A percentile compares a stretch with the other conserved stretches of the same genome.
Evolutionary conservation across 106 monocot genomes (phyloP).

Genomic region (Vanilla planifolia): DNA sequence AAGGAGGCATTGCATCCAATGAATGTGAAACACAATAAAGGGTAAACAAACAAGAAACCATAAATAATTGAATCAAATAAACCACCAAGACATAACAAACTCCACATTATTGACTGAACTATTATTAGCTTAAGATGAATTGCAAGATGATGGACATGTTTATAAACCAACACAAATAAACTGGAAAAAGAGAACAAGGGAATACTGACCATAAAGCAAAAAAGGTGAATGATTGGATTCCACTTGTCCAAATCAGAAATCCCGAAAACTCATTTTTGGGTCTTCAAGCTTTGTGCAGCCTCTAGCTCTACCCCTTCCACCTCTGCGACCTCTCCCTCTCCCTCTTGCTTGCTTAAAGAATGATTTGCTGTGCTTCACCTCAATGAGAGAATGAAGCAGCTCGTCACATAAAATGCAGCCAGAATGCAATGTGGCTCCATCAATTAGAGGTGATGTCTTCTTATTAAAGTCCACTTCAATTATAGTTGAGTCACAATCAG

Average conservation of each 20-base stretch:
- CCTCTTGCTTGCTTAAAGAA: slow-evolving; percentile 50
- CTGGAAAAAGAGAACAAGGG: not conserved
- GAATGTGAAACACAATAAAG: too few species aligned
- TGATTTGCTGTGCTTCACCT: slow-evolving; percentile 83
- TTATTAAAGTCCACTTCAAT: slow-evolving; percentile 96
- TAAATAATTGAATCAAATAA: too few species aligned
- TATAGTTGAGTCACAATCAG: slow-evolving; percentile 66
- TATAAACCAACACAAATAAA: too few species aligned
- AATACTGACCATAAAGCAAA: slow-evolving; percentile 1
- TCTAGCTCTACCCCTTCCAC: slow-evolving; percentile 36
- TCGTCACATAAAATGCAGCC: slow-evolving; percentile 96
- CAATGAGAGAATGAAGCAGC: slow-evolving; percentile 72
- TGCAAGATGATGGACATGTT: too few species aligned
- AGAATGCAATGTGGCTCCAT: slow-evolving; percentile 62
- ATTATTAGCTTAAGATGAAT: too few species aligned
- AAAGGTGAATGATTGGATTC: too few species aligned
- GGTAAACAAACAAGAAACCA: too few species aligned
- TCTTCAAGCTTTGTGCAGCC: slow-evolving; percentile 47
- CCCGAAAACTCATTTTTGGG: slow-evolving; percentile 94
- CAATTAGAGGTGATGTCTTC: slow-evolving; percentile 66
- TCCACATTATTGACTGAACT: too few species aligned
- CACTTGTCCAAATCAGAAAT: slow-evolving; percentile 38
- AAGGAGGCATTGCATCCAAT: too few species aligned
- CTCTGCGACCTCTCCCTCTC: slow-evolving; percentile 55
- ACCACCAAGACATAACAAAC: too few species aligned